Evolutionary conservation across 108 stramenopile genomes (phyloP).

Genomic region (Thalassiosira profunda): DNA sequence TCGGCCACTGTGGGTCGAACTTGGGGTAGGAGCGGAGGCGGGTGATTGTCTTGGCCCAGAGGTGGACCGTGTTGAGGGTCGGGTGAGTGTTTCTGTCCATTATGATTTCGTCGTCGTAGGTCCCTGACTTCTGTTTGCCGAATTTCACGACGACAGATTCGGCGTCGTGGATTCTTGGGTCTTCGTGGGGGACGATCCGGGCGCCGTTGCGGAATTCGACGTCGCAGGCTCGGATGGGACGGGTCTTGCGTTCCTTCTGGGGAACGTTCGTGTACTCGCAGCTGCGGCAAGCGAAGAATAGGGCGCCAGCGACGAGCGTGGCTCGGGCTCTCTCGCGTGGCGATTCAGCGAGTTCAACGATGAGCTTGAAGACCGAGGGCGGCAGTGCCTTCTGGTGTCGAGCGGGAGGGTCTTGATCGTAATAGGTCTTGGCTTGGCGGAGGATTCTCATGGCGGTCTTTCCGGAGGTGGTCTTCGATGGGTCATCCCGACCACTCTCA

Average conservation of each 20-base stretch:
- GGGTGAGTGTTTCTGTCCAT: too few relatives aligned
- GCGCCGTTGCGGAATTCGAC: slow-evolving; percentile 1
- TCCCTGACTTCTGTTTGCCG: too few relatives aligned
- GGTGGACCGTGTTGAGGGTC: too few relatives aligned
- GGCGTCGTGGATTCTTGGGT: not conserved
- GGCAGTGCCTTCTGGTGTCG: slow-evolving; percentile 14
- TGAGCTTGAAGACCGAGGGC: slow-evolving; percentile 2
- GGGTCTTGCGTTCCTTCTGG: not conserved
- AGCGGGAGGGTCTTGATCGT: not conserved
- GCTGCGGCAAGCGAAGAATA: slow-evolving; percentile 15
- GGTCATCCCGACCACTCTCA: slow-evolving; percentile 12
- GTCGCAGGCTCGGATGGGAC: not conserved
- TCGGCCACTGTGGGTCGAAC: too few relatives aligned
- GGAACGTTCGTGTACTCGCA: slow-evolving; percentile 8
- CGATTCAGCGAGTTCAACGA: not conserved
- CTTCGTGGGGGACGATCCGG: not conserved
- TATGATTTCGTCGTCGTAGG: too few relatives aligned
- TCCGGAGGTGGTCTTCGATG: not conserved
- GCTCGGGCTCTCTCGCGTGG: slow-evolving; percentile 6
- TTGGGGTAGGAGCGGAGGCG: too few relatives aligned
- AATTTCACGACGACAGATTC: too few relatives aligned
- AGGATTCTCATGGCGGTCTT: not conserved
- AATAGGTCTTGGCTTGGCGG: not conserved
- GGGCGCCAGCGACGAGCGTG: not conserved
- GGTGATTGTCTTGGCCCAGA: too few relatives aligned